Conservation (phyloP, 345 rosid species). For the Populus tremula region DNA sequence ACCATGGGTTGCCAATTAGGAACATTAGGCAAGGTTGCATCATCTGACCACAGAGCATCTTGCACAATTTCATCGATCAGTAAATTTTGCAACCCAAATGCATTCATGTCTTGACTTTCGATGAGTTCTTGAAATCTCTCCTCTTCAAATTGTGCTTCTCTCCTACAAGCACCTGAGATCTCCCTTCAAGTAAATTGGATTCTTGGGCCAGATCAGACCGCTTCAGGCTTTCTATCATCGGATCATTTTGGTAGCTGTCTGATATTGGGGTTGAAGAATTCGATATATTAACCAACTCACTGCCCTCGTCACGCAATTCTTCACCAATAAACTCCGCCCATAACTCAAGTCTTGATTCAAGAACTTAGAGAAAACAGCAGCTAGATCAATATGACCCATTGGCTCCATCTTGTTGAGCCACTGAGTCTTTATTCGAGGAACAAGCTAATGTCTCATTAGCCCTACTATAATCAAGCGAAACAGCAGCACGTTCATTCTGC, state of each 20-base stretch:
- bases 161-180: constrained; percentile 18
- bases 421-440: constrained; percentile 2
- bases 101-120: constrained; percentile 20
- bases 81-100: constrained; percentile 28
- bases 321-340: constrained; percentile 11
- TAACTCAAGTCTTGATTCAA: constrained; percentile 36
- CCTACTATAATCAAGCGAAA: constrained; percentile 17
- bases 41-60: constrained; percentile 36
- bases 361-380: constrained; percentile 67
- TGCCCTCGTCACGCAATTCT: constrained; percentile 4
- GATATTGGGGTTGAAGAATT: constrained; percentile 16
- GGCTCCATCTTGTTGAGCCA: background rate
- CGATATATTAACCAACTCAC: background rate
- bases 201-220: constrained; percentile 10
- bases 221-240: constrained; percentile 10
- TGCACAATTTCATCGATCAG: constrained; percentile 44
- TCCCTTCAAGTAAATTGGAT: constrained; percentile 5
- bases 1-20: constrained; percentile 31
- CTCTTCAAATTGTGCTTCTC: constrained; percentile 14
- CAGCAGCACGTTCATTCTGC: constrained; percentile 7
- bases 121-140: constrained; percentile 15
- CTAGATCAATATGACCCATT: constrained; percentile 52
- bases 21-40: constrained; percentile 1
- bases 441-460: background rate
- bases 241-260: constrained; percentile 13